These are phyloP conservation scores for Penicillium sp. DNA, from an alignment of 2,329 filamentous ascomycete genomes.

Conservation along the genomic window DNA sequence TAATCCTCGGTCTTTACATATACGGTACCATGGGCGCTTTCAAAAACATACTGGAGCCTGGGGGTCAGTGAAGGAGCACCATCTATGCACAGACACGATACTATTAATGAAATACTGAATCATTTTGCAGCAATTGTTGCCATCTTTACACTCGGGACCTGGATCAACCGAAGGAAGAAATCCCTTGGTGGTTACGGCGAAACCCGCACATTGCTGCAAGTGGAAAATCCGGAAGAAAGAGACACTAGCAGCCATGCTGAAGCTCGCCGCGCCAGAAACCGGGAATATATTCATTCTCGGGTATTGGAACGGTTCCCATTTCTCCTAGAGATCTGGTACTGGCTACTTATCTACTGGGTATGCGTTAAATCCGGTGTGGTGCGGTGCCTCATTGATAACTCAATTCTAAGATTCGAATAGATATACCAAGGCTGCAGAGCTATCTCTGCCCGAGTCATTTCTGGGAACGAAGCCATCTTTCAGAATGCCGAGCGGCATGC, in stretches of 20 bases:
- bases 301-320: slow-evolving; percentile 30
- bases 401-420: slow-evolving; percentile 8
- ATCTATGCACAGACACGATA: not conserved
- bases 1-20: not conserved
- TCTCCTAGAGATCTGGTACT: slow-evolving; percentile 35
- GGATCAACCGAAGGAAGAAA: slow-evolving; percentile 3
- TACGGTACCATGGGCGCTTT: not conserved
- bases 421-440: slow-evolving; percentile 49
- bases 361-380: not conserved
- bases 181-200: not conserved
- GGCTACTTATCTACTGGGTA: slow-evolving; percentile 35
- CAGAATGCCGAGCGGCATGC: slow-evolving; percentile 42
- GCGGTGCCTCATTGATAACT: not conserved
- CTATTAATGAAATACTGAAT: not conserved
- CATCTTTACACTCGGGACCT: slow-evolving; percentile 5
- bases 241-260: not conserved
- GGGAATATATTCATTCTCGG: slow-evolving; percentile 18
- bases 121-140: slow-evolving; percentile 1
- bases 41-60: slow-evolving; percentile 6
- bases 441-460: slow-evolving; percentile 44
- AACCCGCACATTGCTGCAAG: not conserved
- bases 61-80: not conserved
- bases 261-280: not conserved
- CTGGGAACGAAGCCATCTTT: slow-evolving; percentile 41
- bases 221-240: not conserved